Evolutionary conservation across 2,329 filamentous ascomycete genomes (phyloP).

Genomic region (Metarhizium humberi): DNA sequence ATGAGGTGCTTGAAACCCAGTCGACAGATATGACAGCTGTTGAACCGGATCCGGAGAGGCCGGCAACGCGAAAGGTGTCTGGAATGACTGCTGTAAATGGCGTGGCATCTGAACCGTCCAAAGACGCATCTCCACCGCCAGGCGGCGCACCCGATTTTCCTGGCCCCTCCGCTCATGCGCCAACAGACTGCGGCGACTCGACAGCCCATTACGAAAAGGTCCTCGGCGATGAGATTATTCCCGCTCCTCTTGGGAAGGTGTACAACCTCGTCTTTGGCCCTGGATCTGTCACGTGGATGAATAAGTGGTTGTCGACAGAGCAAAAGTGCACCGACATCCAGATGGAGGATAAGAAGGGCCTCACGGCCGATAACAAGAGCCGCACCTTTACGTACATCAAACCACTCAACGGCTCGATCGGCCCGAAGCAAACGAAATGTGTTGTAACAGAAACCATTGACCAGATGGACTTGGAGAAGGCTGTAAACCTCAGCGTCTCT

Average conservation of each 20-base stretch:
- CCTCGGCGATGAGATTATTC: slow-evolving; percentile 76
- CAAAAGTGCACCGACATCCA: slow-evolving; percentile 86
- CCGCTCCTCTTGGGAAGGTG: slow-evolving; percentile 83
- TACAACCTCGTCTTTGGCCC: slow-evolving; percentile 84
- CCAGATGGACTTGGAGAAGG: slow-evolving; percentile 75
- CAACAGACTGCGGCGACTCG: slow-evolving; percentile 77
- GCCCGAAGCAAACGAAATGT: slow-evolving; percentile 91
- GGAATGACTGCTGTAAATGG: slow-evolving; percentile 36
- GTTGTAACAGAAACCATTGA: slow-evolving; percentile 82
- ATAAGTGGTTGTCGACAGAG: slow-evolving; percentile 75
- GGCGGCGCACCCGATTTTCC: slow-evolving; percentile 59
- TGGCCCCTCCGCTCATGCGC: slow-evolving; percentile 69
- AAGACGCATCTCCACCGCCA: slow-evolving; percentile 35
- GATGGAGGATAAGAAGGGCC: slow-evolving; percentile 73
- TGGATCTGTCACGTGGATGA: slow-evolving; percentile 70
- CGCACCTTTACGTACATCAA: slow-evolving; percentile 85
- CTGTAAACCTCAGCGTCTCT: slow-evolving; percentile 69
- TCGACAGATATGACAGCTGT: slow-evolving; percentile 28
- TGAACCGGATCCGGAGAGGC: slow-evolving; percentile 51
- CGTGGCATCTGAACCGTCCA: slow-evolving; percentile 29
- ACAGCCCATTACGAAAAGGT: slow-evolving; percentile 75
- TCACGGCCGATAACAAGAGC: slow-evolving; percentile 64
- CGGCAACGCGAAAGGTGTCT: slow-evolving; percentile 64
- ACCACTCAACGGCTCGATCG: slow-evolving; percentile 73
- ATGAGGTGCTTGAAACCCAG: slow-evolving; percentile 57